Evolutionary conservation across 441 rosid genomes (phyloP).

Genomic region (Erysimum cheiri): DNA sequence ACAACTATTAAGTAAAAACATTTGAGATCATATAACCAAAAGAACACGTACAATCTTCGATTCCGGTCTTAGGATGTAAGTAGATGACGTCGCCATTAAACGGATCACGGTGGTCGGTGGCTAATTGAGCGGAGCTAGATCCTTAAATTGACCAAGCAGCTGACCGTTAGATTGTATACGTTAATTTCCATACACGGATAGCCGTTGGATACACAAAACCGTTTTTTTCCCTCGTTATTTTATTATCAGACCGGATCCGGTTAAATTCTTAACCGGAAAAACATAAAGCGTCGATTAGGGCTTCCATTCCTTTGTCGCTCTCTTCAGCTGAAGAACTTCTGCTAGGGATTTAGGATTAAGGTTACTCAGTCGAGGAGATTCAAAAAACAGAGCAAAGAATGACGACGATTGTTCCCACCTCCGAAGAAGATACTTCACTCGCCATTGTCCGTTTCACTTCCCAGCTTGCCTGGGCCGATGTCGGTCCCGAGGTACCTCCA

Average conservation of each 20-base stretch:
- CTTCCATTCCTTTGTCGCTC: constrained; percentile 6
- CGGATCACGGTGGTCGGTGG: background rate
- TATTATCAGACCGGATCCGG: constrained; percentile 8
- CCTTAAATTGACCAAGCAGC: background rate
- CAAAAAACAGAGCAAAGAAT: constrained; percentile 46
- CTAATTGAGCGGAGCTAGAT: no score
- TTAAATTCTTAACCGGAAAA: constrained; percentile 13
- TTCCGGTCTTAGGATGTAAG: no score
- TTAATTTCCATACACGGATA: background rate
- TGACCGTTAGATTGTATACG: constrained; percentile 4
- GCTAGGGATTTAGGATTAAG: no score
- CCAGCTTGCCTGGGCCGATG: constrained; percentile 97
- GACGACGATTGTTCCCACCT: constrained; percentile 91
- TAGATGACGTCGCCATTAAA: background rate
- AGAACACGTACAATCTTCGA: background rate
- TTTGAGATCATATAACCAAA: background rate
- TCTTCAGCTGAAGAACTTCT: constrained; percentile 38
- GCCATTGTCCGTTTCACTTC: constrained; percentile 90
- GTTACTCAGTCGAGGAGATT: no score
- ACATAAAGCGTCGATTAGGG: constrained; percentile 8
- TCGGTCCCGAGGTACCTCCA: constrained; percentile 83
- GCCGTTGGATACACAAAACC: constrained; percentile 15
- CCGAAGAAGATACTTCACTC: constrained; percentile 91
- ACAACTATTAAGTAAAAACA: background rate
- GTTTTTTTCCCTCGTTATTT: constrained; percentile 6